Evolutionary conservation across 2,329 filamentous ascomycete genomes (phyloP), one percentile per base, ranked within the genome.

Genomic region (Aspergillus aculeatus): DNA sequence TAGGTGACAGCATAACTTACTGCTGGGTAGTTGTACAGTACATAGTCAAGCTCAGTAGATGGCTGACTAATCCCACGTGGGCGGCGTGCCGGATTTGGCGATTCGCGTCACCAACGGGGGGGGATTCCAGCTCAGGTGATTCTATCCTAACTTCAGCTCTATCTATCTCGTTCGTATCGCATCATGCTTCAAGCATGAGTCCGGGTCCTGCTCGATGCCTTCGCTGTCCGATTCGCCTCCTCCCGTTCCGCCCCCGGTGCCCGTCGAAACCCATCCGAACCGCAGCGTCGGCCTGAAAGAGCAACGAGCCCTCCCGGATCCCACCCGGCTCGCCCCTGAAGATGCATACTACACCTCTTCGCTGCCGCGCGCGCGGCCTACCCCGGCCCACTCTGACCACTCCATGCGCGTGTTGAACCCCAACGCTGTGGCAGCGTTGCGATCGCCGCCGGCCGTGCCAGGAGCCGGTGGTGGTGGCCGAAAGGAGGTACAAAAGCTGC

Each of bases 271-370:
- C 48, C 77, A 80, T 66, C 77, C 78, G 6, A 77, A 78, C 63
- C 77, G 77, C 60, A 70, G 70, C 52, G 69, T 71, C 32, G 71
- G 69, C 44, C 64, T 75, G 41, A 75, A 76, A 60, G 68, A 70
- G 31, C 70, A 73, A 48, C 73, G 75, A 23, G 72, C 75, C 31
- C 80, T 81, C 50, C 74, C 81, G 56, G 85, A 88, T 67, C 87
- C 88, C 31, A 88, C 84, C 54, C 88, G 87, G 63, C 86, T 96
- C 47, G 89, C 91, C 4, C 92, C 92, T 16, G 89, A 94, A 78
- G 92, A 96, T 84, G 92, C 91, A 57, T 91, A 91, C 76, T 83
- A 86, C 69, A 78, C 83, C 14, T 75, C 82, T 16, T 86, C 87
- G 2, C 85, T 88, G 41, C 86, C 87, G 4, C 83, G 86, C 56